Percentiles rank a stretch among this genome's conserved stretches.
Conservation (phyloP, 495 filamentous ascomycete genomes). For the Podospora anserina region DNA sequence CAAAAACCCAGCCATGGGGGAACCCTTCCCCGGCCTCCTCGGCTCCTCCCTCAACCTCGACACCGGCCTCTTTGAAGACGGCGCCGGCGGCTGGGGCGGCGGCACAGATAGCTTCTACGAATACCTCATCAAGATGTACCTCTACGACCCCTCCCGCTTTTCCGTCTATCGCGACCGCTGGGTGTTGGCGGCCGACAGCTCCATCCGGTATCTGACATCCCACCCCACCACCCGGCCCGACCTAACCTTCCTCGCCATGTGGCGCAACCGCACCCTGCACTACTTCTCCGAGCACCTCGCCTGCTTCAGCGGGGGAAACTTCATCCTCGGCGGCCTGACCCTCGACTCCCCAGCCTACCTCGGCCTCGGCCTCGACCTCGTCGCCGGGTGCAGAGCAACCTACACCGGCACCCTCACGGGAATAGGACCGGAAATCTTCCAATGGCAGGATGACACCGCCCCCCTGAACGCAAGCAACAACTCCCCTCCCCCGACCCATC, state of each 20-base stretch:
- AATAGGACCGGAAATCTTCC: slow-evolving; percentile 78
- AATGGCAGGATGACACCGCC: slow-evolving; percentile 57
- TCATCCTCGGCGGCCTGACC: slow-evolving; percentile 77
- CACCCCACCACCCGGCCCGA: slow-evolving; percentile 67
- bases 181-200: slow-evolving; percentile 73
- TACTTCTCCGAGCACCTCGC: slow-evolving; percentile 65
- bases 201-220: slow-evolving; percentile 67
- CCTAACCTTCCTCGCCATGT: slow-evolving; percentile 71
- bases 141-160: slow-evolving; percentile 71
- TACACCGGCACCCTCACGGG: slow-evolving; percentile 65
- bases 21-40: slow-evolving; percentile 77
- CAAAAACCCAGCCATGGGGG: slow-evolving; percentile 49
- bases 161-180: slow-evolving; percentile 66
- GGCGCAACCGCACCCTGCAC: slow-evolving; percentile 47
- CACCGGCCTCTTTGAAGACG: slow-evolving; percentile 65
- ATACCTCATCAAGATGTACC: slow-evolving; percentile 91
- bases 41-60: slow-evolving; percentile 64
- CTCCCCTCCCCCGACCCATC: slow-evolving; percentile 40
- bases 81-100: slow-evolving; percentile 72
- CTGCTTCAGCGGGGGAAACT: slow-evolving; percentile 84
- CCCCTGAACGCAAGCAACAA: slow-evolving; percentile 38
- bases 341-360: slow-evolving; percentile 61
- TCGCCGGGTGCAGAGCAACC: slow-evolving; percentile 69
- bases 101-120: slow-evolving; percentile 85
- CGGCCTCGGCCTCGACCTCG: slow-evolving; percentile 71